Evolutionary conservation across 305 asterid species (phyloP).

Genomic region (Fraxinus albicans): DNA sequence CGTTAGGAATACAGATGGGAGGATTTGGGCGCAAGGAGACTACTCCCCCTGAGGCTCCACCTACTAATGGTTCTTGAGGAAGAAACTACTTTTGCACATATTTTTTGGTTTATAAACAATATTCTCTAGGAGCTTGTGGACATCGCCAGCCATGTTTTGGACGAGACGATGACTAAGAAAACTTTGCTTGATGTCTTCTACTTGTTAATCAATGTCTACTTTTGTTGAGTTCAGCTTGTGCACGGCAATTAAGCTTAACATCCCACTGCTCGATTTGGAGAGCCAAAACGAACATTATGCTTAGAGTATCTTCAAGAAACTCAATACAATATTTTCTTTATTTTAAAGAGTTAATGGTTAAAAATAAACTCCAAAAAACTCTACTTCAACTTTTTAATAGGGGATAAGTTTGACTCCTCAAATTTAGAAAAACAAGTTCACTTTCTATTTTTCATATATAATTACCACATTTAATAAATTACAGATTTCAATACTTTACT

Average conservation of each 20-base stretch:
- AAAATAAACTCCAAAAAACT: no score
- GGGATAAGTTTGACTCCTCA: neutral
- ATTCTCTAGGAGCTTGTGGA: neutral
- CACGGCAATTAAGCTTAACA: neutral
- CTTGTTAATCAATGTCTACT: neutral
- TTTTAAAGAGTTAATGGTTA: neutral
- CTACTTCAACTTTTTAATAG: neutral
- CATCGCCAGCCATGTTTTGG: no score
- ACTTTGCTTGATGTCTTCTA: neutral
- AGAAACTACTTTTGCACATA: neutral
- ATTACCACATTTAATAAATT: no score
- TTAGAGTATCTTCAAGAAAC: neutral
- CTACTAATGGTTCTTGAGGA: conserved; percentile 9
- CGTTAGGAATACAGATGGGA: conserved; percentile 48
- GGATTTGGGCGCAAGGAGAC: conserved; percentile 39
- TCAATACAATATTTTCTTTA: no score
- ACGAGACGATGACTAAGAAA: neutral
- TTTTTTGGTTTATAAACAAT: neutral
- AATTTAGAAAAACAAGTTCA: no score
- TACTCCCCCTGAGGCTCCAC: conserved; percentile 8
- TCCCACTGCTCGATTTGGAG: neutral
- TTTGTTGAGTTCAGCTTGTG: neutral
- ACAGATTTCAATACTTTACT: no score
- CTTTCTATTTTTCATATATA: no score
- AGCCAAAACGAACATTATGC: neutral